These are phyloP conservation scores for Alliaria petiolata DNA, from an alignment of 345 rosid genomes.

Conservation along the genomic window DNA sequence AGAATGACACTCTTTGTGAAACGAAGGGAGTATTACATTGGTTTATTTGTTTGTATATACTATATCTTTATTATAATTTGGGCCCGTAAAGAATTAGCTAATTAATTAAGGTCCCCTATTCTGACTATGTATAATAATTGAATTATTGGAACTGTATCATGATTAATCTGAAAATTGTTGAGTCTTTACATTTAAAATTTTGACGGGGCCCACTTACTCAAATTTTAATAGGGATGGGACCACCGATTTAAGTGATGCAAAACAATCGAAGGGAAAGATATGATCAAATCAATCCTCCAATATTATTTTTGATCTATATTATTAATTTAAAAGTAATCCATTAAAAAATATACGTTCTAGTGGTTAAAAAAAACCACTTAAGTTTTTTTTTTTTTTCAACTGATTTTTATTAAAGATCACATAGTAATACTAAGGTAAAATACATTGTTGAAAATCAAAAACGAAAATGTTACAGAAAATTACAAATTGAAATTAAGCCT, in stretches of 20 bases:
- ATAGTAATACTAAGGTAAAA: no score
- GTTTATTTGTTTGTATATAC: slow-evolving; percentile 7
- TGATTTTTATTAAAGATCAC: no score
- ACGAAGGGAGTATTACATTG: slow-evolving; percentile 21
- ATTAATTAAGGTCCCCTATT: slow-evolving; percentile 6
- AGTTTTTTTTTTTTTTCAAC: no score
- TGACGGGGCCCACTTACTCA: slow-evolving; percentile 11
- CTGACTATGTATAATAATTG: slow-evolving; percentile 17
- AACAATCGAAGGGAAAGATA: no score
- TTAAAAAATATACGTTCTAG: not conserved
- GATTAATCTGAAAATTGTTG: slow-evolving; percentile 13
- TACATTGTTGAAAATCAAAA: no score
- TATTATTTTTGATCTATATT: no score
- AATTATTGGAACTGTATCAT: slow-evolving; percentile 19
- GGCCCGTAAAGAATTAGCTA: slow-evolving; percentile 1
- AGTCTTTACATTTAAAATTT: slow-evolving; percentile 11
- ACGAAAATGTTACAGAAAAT: no score
- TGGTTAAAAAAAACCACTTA: not conserved
- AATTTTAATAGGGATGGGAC: slow-evolving; percentile 23
- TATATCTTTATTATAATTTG: slow-evolving; percentile 2
- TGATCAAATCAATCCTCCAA: slow-evolving; percentile 35
- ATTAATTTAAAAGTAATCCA: no score
- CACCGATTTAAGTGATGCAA: slow-evolving; percentile 21
- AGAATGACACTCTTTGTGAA: no score
- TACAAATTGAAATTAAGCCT: no score